Percentiles rank a stretch among this genome's conserved stretches.
Evolutionary conservation across 306 rosid species (phyloP).

Genomic region (Citrullus amarus): DNA sequence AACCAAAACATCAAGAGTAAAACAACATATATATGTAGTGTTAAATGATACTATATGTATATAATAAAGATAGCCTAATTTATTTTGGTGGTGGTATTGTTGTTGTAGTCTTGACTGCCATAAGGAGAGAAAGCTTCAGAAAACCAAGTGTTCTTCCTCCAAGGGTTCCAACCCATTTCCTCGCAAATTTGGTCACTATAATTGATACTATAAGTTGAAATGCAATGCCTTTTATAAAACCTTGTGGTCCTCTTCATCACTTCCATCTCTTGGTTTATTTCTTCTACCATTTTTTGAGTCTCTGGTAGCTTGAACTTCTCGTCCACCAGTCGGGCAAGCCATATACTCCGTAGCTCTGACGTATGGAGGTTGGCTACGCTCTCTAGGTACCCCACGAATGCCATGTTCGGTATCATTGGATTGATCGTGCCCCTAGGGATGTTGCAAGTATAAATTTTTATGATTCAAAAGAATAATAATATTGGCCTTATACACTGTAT

Average conservation of each 20-base stretch:
- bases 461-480: too few relatives aligned
- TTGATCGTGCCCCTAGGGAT: constrained; percentile 29
- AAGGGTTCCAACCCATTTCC: constrained; percentile 39
- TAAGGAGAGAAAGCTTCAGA: constrained; percentile 49
- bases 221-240: constrained; percentile 46
- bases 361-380: constrained; percentile 54
- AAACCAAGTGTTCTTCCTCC: constrained; percentile 47
- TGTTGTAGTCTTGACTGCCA: constrained; percentile 36
- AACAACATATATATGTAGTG: not conserved
- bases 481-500: too few relatives aligned
- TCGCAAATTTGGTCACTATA: constrained; percentile 49
- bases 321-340: constrained; percentile 37
- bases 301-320: constrained; percentile 45
- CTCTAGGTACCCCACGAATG: constrained; percentile 48
- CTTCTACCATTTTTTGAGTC: constrained; percentile 32
- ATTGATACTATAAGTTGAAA: constrained; percentile 61
- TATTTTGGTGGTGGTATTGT: not conserved
- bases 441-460: too few relatives aligned
- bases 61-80: not conserved
- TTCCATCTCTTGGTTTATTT: constrained; percentile 21
- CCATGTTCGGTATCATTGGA: constrained; percentile 54
- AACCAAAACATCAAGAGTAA: not conserved
- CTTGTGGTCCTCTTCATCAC: constrained; percentile 46
- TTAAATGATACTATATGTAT: not conserved
- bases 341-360: constrained; percentile 44